Percentiles rank a stretch among this genome's conserved stretches.
These are phyloP conservation scores for Trichoderma gracile DNA, from an alignment of 2,329 filamentous ascomycete species.

Conservation along the genomic window DNA sequence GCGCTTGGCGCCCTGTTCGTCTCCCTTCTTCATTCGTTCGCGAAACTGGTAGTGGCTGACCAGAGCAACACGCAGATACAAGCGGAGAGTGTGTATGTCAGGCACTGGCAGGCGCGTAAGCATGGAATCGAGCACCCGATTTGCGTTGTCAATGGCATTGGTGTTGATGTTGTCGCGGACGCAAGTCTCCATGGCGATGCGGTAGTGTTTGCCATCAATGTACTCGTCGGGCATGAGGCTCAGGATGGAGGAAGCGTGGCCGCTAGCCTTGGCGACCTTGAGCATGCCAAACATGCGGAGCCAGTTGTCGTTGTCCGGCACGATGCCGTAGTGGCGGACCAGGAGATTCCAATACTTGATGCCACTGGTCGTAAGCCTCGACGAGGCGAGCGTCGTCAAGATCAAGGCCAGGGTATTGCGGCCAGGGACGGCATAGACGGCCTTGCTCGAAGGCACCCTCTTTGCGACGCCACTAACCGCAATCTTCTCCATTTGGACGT, in stretches of 20 bases:
- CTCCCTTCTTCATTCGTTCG: conserved; percentile 34
- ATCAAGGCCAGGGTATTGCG: conserved; percentile 68
- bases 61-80: conserved; percentile 60
- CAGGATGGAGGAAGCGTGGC: conserved; percentile 61
- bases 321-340: conserved; percentile 60
- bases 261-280: conserved; percentile 65
- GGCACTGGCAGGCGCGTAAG: conserved; percentile 41
- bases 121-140: conserved; percentile 67
- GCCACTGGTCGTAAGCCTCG: conserved; percentile 63
- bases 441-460: conserved; percentile 30
- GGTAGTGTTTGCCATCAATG: conserved; percentile 59
- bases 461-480: conserved; percentile 24
- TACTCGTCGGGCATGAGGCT: conserved; percentile 50
- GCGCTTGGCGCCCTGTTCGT: conserved; percentile 41
- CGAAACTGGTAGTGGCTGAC: conserved; percentile 47
- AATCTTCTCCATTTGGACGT: conserved; percentile 31
- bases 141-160: conserved; percentile 66
- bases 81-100: conserved; percentile 53
- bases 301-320: conserved; percentile 72
- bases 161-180: conserved; percentile 73
- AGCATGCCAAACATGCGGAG: conserved; percentile 68
- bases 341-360: conserved; percentile 76
- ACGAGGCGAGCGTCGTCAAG: conserved; percentile 62
- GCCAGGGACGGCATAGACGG: conserved; percentile 47
- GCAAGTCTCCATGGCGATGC: conserved; percentile 73